A percentile compares a stretch with the other conserved stretches of the same genome.
These are phyloP conservation scores for Penicillium sp. DNA, from an alignment of 2,329 filamentous ascomycete genomes.

Conservation along the genomic window DNA sequence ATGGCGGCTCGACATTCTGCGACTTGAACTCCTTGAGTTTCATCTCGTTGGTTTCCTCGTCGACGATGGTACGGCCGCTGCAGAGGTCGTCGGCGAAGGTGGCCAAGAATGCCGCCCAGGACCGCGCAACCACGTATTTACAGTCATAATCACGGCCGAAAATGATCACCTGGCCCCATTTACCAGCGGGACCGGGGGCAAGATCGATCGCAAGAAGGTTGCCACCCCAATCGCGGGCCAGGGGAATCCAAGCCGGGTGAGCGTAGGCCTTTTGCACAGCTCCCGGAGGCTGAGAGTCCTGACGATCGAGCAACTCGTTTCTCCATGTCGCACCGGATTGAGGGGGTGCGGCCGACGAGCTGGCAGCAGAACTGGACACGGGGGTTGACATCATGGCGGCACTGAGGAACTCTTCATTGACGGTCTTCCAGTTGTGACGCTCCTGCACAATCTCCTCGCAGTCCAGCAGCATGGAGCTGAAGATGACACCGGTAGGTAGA, in stretches of 20 bases:
- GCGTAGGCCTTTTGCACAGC: slow-evolving; percentile 90
- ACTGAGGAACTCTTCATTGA: slow-evolving; percentile 84
- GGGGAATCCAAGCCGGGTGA: slow-evolving; percentile 91
- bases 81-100: slow-evolving; percentile 85
- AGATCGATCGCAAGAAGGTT: slow-evolving; percentile 96
- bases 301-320: slow-evolving; percentile 77
- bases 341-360: slow-evolving; percentile 64
- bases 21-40: slow-evolving; percentile 91
- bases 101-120: slow-evolving; percentile 85
- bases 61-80: slow-evolving; percentile 87
- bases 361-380: slow-evolving; percentile 68
- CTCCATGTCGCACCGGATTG: slow-evolving; percentile 68
- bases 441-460: slow-evolving; percentile 98
- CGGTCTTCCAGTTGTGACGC: slow-evolving; percentile 93
- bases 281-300: slow-evolving; percentile 84
- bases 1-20: slow-evolving; percentile 84
- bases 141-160: slow-evolving; percentile 98
- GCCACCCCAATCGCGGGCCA: slow-evolving; percentile 96
- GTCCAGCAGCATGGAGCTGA: slow-evolving; percentile 91
- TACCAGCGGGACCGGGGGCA: slow-evolving; percentile 82
- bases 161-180: slow-evolving; percentile 95
- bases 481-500: slow-evolving; percentile 86
- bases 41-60: slow-evolving; percentile 88
- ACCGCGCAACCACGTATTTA: slow-evolving; percentile 93
- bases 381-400: slow-evolving; percentile 58